A percentile compares a stretch with the other conserved stretches of the same genome.
These are phyloP conservation scores for Podospora pseudopauciseta DNA, from an alignment of 495 filamentous ascomycete genomes.

Conservation along the genomic window DNA sequence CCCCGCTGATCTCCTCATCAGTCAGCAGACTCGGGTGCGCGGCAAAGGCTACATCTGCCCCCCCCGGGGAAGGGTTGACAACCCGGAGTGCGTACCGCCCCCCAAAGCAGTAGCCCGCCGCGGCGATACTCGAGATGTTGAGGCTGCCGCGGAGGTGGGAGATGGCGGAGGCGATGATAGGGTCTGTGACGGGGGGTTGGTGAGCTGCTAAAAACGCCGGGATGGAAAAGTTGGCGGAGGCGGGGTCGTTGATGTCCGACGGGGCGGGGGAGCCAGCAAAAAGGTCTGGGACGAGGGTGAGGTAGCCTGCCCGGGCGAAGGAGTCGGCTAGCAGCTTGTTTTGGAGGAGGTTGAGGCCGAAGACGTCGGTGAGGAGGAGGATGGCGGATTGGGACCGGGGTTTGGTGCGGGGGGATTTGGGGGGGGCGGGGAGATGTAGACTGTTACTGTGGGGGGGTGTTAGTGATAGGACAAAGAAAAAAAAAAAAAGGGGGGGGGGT, in stretches of 20 bases:
- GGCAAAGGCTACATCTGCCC: constrained; percentile 57
- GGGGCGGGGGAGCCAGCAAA: constrained; percentile 59
- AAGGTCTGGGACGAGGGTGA: constrained; percentile 70
- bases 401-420: constrained; percentile 25
- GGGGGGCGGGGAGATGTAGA: constrained; percentile 40
- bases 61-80: constrained; percentile 15
- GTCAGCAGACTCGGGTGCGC: constrained; percentile 69
- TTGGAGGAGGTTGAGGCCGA: constrained; percentile 58
- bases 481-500: too few species aligned
- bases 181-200: constrained; percentile 53
- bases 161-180: constrained; percentile 58
- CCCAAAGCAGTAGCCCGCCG: constrained; percentile 63
- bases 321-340: constrained; percentile 71
- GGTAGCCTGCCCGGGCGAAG: constrained; percentile 72
- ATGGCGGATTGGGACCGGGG: constrained; percentile 44
- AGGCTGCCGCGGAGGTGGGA: constrained; percentile 54
- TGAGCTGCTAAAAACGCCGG: constrained; percentile 54
- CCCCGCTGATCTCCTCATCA: constrained; percentile 59
- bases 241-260: constrained; percentile 47
- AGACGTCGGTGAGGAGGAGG: constrained; percentile 57
- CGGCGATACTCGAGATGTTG: constrained; percentile 60
- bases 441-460: constrained; percentile 27
- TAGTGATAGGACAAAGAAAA: neutral
- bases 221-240: constrained; percentile 42
- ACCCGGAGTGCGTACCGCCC: constrained; percentile 44